These are phyloP conservation scores for Boletellus dicymbophilus DNA, from an alignment of 1,284 basidiomycete species.

Conservation along the genomic window DNA sequence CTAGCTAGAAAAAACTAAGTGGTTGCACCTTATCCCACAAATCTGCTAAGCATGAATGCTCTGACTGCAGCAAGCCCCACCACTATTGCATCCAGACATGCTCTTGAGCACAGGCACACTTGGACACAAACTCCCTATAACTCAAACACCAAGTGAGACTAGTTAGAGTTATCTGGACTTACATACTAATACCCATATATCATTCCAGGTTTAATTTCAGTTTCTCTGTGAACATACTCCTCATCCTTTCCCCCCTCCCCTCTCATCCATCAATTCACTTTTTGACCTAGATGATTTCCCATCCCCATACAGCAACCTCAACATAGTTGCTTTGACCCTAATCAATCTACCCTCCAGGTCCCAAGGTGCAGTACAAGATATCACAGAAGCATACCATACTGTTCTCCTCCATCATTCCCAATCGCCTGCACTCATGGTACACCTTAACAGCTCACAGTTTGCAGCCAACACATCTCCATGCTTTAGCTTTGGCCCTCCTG, in stretches of 20 bases:
- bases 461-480: not conserved
- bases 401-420: not conserved
- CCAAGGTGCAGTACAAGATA: not conserved
- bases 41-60: not conserved
- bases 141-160: not conserved
- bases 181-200: not conserved
- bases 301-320: not conserved
- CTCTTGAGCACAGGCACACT: not conserved
- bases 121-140: not conserved
- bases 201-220: too few species aligned
- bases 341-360: not conserved
- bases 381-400: constrained; percentile 5
- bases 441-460: not conserved
- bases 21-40: not conserved
- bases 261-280: too few species aligned
- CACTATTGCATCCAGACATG: not conserved
- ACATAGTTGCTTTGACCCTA: not conserved
- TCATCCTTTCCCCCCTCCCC: too few species aligned
- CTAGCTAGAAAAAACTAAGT: not conserved
- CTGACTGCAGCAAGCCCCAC: not conserved
- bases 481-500: not conserved
- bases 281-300: not conserved
- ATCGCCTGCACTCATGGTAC: not conserved
- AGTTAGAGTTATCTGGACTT: not conserved
- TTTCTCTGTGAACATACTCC: too few species aligned